These are phyloP conservation scores for Eucalyptus sideroxylon DNA, from an alignment of 345 rosid species.

Conservation along the genomic window DNA sequence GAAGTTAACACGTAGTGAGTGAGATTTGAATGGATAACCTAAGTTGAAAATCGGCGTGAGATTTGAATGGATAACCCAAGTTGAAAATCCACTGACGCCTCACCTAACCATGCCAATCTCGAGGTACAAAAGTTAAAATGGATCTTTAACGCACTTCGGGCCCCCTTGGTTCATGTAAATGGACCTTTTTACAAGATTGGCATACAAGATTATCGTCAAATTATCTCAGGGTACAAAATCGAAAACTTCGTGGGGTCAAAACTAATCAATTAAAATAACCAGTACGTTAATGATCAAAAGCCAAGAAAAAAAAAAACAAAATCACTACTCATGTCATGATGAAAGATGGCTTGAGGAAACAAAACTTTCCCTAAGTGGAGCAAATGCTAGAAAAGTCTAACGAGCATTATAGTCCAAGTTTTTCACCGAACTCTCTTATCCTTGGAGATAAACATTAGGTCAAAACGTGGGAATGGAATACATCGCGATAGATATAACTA, in stretches of 20 bases:
- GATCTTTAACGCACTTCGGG: neutral
- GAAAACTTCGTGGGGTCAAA: neutral
- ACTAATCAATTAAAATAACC: neutral
- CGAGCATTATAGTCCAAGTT: neutral
- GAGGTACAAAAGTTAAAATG: neutral
- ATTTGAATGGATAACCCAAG: neutral
- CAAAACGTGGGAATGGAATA: neutral
- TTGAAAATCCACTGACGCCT: neutral
- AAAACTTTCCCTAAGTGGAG: neutral
- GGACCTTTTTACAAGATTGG: neutral
- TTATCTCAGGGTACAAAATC: neutral
- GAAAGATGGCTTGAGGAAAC: neutral
- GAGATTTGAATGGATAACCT: too few relatives aligned
- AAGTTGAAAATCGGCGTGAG: neutral
- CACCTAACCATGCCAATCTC: neutral
- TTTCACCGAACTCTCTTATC: neutral
- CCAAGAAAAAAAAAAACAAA: neutral
- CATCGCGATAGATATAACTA: neutral
- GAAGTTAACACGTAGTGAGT: neutral
- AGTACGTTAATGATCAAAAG: neutral
- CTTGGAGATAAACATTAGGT: neutral
- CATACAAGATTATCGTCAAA: neutral
- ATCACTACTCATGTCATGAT: neutral
- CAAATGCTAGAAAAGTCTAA: neutral
- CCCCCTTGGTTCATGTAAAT: neutral